Percentiles rank a stretch among this genome's conserved stretches.
phyloP scores from a whole-genome alignment of 2,329 filamentous ascomycete genomes.

The Chrysoporthe deuterocubensis region DNA sequence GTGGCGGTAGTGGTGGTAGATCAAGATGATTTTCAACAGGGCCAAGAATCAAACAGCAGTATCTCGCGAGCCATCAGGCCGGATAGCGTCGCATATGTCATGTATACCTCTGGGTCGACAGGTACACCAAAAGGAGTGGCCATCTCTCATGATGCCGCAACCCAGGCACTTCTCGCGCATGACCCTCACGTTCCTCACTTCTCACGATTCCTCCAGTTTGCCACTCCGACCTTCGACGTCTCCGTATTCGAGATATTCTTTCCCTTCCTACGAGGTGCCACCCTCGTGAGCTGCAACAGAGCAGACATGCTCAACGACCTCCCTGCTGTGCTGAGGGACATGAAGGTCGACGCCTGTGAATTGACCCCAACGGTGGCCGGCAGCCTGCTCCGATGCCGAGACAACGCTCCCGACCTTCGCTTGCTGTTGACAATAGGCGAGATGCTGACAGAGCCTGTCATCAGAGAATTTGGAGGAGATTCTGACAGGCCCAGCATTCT shows the following conservation, averaged over 20 bases:
- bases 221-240: conserved; percentile 90
- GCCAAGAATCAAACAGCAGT: background rate
- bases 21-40: conserved; percentile 22
- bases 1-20: conserved; percentile 45
- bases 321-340: conserved; percentile 63
- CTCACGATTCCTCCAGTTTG: conserved; percentile 84
- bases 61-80: conserved; percentile 31
- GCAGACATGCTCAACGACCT: conserved; percentile 75
- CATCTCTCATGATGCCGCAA: conserved; percentile 78
- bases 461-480: conserved; percentile 76
- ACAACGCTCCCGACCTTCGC: conserved; percentile 68
- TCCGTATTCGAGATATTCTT: conserved; percentile 97
- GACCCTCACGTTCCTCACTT: conserved; percentile 77
- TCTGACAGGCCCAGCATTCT: conserved; percentile 63
- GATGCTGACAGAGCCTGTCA: conserved; percentile 80
- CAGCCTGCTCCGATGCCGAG: conserved; percentile 71
- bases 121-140: conserved; percentile 87
- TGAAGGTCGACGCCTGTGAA: conserved; percentile 82
- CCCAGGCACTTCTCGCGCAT: conserved; percentile 83
- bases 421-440: conserved; percentile 87
- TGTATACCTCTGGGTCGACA: conserved; percentile 93
- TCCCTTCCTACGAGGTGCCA: conserved; percentile 73
- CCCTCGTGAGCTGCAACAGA: conserved; percentile 73
- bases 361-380: conserved; percentile 86
- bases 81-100: conserved; percentile 75